Base-by-base conservation (phyloP, 2,329 filamentous ascomycete species). In the Xylaria arbuscula region DNA sequence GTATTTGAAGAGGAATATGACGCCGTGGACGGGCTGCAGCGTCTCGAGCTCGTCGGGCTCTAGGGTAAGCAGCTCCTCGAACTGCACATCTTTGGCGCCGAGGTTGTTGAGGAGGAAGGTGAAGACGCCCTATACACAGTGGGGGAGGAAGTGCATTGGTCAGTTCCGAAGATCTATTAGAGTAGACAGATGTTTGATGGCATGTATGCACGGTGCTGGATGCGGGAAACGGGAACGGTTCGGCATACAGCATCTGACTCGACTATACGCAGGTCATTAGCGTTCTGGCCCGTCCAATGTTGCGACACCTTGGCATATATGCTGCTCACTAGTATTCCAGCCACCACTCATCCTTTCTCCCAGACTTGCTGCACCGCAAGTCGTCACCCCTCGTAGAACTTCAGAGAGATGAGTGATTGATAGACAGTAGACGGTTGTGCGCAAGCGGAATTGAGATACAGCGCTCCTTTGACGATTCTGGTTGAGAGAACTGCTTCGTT, bases 1-100 rank as follows among this genome's bases (percentile, higher is more conserved):
- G 82, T 93, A 99, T 83, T 98, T 98, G 90, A 99, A 99, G 80
- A 99, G 93, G 82, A 99, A 99, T 78, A 99, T 98, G 74, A 99
- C 93, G 76, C 96, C 96, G 83, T 97, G 97, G 62, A 97, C 86
- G 19, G 93, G 92, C 74, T 91, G 90, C 40, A 94, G 87, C 72
- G 90, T 83, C 51, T 88, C 86, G 13, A 97, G 87, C 66, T 88
- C 87, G 61, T 93, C 89, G 7, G 93, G 85, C 75, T 98, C 95
- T 72, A 99, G 90, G 0, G 93, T 92, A 67, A 98, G 89, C 72
- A 99, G 90, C 83, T 99, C 96, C 83, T 98, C 96, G 79, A 98
- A 98, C 81, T 99, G 96, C 2, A 98, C 93, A 78, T 93, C 90
- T 80, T 94, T 92, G 75, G 97, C 94, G 59, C 96, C 96, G 70